Percentiles rank a stretch among this genome's conserved stretches.
Evolutionary conservation across 345 rosid species (phyloP).

Genomic region (Eucalyptus curtisii): DNA sequence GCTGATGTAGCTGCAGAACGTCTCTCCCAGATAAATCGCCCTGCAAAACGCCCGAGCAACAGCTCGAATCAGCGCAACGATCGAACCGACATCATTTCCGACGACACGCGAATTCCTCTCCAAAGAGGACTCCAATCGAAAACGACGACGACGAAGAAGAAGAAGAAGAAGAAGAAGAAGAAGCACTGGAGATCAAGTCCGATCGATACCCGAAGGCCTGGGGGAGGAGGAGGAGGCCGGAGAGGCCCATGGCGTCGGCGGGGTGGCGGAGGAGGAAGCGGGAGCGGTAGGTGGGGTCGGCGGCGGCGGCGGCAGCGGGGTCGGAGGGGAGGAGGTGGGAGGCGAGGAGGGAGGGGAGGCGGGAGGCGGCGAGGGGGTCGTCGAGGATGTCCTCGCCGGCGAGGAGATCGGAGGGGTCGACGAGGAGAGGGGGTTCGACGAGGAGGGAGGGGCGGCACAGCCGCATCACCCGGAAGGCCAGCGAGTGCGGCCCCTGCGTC

Average conservation of each 20-base stretch:
- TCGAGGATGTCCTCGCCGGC: conserved; percentile 90
- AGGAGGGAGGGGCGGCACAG: conserved; percentile 85
- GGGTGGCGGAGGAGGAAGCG: conserved; percentile 56
- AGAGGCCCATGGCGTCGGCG: conserved; percentile 77
- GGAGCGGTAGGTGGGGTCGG: conserved; percentile 66
- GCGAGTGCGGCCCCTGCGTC: conserved; percentile 68
- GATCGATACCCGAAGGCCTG: conserved; percentile 66
- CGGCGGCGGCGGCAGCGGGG: conserved; percentile 37
- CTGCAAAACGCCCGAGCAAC: conserved; percentile 6
- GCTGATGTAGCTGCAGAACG: conserved; percentile 86
- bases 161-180: no score
- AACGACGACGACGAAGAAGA: neutral
- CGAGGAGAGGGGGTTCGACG: conserved; percentile 71
- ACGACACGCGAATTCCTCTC: neutral
- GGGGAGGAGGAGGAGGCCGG: conserved; percentile 96
- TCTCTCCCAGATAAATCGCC: conserved; percentile 93
- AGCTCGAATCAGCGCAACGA: neutral
- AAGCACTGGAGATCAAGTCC: neutral
- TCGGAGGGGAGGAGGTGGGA: conserved; percentile 37
- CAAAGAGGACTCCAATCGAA: neutral
- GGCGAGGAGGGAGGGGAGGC: conserved; percentile 34
- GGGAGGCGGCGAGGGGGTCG: conserved; percentile 60
- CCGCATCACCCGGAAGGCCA: conserved; percentile 96
- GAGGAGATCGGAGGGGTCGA: conserved; percentile 82
- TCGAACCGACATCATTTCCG: neutral